Evolutionary conservation across 345 rosid species (phyloP).

Genomic region (Eutrema japonicum): DNA sequence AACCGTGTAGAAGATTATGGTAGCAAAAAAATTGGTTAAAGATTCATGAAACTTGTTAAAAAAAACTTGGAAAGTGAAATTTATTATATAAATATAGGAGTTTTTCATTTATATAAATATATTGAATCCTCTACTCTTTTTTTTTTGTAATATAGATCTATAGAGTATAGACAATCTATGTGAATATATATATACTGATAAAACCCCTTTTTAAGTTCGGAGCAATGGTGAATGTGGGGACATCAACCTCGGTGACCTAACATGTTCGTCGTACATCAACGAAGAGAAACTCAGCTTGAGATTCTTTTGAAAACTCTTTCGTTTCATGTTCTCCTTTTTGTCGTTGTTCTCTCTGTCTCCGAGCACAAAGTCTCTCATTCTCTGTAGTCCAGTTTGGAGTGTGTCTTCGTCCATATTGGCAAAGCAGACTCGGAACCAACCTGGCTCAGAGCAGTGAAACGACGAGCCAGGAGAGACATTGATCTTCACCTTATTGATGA

Average conservation of each 20-base stretch:
- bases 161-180: too few relatives aligned
- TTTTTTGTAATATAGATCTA: too few relatives aligned
- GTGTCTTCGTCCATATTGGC: constrained; percentile 47
- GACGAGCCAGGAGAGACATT: constrained; percentile 46
- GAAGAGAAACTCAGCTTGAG: constrained; percentile 57
- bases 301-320: constrained; percentile 48
- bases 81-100: background rate
- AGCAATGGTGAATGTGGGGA: constrained; percentile 73
- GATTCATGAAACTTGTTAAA: background rate
- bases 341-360: constrained; percentile 6
- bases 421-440: constrained; percentile 45
- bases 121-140: background rate
- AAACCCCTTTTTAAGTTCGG: constrained; percentile 5
- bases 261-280: constrained; percentile 54
- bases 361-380: constrained; percentile 38
- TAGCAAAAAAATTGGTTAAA: background rate
- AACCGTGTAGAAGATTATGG: background rate
- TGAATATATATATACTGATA: background rate
- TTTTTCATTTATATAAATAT: too few relatives aligned
- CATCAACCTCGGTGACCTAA: constrained; percentile 51
- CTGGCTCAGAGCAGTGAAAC: constrained; percentile 45
- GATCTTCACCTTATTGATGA: constrained; percentile 39
- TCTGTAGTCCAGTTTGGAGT: constrained; percentile 23
- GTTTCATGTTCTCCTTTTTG: constrained; percentile 35
- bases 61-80: background rate